A percentile compares a stretch with the other conserved stretches of the same genome.
Conservation (phyloP, 495 filamentous ascomycete species). For the Pyrenopolyporus hunteri region DNA sequence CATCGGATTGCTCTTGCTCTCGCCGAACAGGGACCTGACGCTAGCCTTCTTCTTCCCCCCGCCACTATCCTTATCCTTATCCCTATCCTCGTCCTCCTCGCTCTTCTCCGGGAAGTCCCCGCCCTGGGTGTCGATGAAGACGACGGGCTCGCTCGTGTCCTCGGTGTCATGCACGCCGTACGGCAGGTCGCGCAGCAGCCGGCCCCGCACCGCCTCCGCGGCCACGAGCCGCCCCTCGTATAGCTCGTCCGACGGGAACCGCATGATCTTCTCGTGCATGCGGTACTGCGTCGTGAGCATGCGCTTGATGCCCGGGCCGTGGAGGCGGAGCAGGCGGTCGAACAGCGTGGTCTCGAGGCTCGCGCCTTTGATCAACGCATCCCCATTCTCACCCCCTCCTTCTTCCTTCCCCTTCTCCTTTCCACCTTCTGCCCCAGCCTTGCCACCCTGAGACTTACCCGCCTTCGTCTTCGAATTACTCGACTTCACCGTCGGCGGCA, state of each 20-base stretch:
- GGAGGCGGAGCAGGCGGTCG: constrained; percentile 80
- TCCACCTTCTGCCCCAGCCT: constrained; percentile 35
- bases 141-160: constrained; percentile 83
- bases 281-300: constrained; percentile 99
- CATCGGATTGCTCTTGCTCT: constrained; percentile 93
- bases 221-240: constrained; percentile 84
- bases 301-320: constrained; percentile 83
- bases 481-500: constrained; percentile 94
- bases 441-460: no score
- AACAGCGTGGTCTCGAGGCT: constrained; percentile 89
- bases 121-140: constrained; percentile 97
- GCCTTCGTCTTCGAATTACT: constrained; percentile 54
- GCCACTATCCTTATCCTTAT: constrained; percentile 30
- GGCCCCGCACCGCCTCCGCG: constrained; percentile 72
- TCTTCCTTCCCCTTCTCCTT: constrained; percentile 38
- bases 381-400: constrained; percentile 17
- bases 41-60: constrained; percentile 45
- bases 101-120: constrained; percentile 74
- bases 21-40: constrained; percentile 62
- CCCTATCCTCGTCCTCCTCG: constrained; percentile 35
- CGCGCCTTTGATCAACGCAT: constrained; percentile 47
- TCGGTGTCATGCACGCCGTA: constrained; percentile 82
- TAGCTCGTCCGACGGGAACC: constrained; percentile 86
- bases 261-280: constrained; percentile 96
- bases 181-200: constrained; percentile 77